Evolutionary conservation across 192 early-diverging fungal genomes (phyloP).

Genomic region (Globomyces pollinis-pini): DNA sequence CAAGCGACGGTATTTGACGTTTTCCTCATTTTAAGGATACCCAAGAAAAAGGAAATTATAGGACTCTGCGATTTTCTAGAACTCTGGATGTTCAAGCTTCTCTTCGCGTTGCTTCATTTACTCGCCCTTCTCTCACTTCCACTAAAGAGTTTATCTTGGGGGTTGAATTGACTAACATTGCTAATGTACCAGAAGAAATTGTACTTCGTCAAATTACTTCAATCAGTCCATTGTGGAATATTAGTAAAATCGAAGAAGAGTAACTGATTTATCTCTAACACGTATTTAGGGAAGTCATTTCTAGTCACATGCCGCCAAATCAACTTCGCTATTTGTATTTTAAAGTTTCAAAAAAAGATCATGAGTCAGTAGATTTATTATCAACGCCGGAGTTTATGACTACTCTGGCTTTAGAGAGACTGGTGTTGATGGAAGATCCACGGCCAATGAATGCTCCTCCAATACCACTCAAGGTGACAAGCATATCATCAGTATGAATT

Average conservation of each 20-base stretch:
- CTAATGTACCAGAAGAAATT: slow-evolving; percentile 42
- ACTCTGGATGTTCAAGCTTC: slow-evolving; percentile 69
- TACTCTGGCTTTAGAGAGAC: slow-evolving; percentile 37
- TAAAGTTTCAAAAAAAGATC: slow-evolving; percentile 20
- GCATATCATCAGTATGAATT: slow-evolving; percentile 33
- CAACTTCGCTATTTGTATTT: slow-evolving; percentile 43
- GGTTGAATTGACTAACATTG: slow-evolving; percentile 67
- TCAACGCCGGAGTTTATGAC: slow-evolving; percentile 38
- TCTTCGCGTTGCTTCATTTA: slow-evolving; percentile 89
- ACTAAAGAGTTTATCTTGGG: slow-evolving; percentile 85
- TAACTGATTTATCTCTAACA: not conserved
- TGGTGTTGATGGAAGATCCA: slow-evolving; percentile 31
- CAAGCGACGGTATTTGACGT: slow-evolving; percentile 57
- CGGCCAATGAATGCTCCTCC: slow-evolving; percentile 18
- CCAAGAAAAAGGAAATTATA: slow-evolving; percentile 51
- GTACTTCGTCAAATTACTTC: slow-evolving; percentile 62
- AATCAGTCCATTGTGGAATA: slow-evolving; percentile 63
- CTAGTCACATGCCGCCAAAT: slow-evolving; percentile 17
- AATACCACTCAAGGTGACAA: slow-evolving; percentile 40
- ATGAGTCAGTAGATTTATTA: slow-evolving; percentile 3
- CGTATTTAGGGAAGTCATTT: not conserved
- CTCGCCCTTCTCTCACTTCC: slow-evolving; percentile 65
- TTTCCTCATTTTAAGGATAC: slow-evolving; percentile 13
- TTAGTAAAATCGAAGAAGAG: slow-evolving; percentile 38
- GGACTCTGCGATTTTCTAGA: slow-evolving; percentile 57